Conservation (phyloP, 169 alveolate species). For the Plasmodium knowlesi region DNA sequence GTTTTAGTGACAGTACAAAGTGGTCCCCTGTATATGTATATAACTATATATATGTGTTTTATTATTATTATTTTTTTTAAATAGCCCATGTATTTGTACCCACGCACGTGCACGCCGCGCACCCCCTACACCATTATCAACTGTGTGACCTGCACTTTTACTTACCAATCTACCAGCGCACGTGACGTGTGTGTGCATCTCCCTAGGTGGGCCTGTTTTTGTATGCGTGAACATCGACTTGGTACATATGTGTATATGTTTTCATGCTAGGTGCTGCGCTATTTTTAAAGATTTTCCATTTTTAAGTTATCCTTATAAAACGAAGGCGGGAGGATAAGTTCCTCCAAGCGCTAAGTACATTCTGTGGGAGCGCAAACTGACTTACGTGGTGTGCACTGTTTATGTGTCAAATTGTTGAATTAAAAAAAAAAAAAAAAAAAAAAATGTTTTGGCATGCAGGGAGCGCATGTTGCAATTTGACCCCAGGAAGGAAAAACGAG, state of each 20-base stretch:
- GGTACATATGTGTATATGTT: not conserved
- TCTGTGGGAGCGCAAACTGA: not conserved
- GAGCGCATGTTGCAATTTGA: not conserved
- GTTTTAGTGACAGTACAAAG: not conserved
- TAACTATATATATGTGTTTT: not conserved
- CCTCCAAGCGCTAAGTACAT: not conserved
- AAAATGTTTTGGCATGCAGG: not conserved
- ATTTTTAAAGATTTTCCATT: constrained; percentile 3
- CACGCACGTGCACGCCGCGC: not conserved
- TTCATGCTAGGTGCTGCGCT: not conserved
- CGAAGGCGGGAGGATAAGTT: constrained; percentile 1
- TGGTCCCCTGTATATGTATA: not conserved
- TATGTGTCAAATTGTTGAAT: not conserved
- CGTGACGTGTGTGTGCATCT: not conserved
- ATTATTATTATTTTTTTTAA: not conserved
- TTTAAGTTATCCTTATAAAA: not conserved
- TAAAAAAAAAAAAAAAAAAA: not conserved
- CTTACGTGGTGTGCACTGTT: not conserved
- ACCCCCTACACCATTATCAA: not conserved
- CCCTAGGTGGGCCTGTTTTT: not conserved
- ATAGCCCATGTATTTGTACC: not conserved
- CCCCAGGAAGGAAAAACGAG: not conserved
- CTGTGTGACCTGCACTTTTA: not conserved
- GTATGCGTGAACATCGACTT: not conserved
- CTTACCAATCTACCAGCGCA: not conserved